Conservation (phyloP, 2,329 filamentous ascomycete species). For the Cercospora zeae-maydis region DNA sequence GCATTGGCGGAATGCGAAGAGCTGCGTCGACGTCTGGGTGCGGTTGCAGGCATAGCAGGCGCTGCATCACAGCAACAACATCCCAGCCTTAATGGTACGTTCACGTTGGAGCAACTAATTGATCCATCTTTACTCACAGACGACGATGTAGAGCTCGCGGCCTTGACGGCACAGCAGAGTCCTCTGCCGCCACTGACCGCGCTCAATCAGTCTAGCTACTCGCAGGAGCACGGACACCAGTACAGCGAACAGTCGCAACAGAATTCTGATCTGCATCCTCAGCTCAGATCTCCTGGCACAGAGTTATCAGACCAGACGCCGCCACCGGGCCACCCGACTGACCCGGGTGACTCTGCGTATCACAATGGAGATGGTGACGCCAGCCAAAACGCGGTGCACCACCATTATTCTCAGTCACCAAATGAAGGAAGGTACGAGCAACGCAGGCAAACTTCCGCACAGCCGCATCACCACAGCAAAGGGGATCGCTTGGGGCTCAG, state of each 20-base stretch:
- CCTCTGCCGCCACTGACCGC: constrained; percentile 37
- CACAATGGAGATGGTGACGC: constrained; percentile 6
- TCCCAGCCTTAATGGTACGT: constrained; percentile 33
- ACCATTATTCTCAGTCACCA: not conserved
- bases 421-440: not conserved
- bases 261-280: constrained; percentile 33
- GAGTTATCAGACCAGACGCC: constrained; percentile 16
- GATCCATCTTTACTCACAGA: constrained; percentile 31
- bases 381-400: not conserved
- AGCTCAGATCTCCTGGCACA: constrained; percentile 29
- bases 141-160: constrained; percentile 44
- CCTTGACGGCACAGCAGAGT: constrained; percentile 45
- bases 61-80: constrained; percentile 16
- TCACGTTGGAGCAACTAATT: constrained; percentile 26
- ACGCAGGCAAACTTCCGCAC: not conserved
- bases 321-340: constrained; percentile 5
- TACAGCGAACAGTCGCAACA: constrained; percentile 19
- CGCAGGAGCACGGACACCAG: constrained; percentile 6
- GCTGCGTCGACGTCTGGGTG: constrained; percentile 61
- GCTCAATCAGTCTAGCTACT: constrained; percentile 11
- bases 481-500: constrained; percentile 45
- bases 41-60: constrained; percentile 31
- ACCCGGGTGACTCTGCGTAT: constrained; percentile 2
- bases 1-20: constrained; percentile 77
- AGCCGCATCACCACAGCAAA: not conserved